Percentiles rank a stretch among this genome's conserved stretches.
Evolutionary conservation across 352 stramenopile species (phyloP).

Genomic region (Halophytophthora polymorphica): DNA sequence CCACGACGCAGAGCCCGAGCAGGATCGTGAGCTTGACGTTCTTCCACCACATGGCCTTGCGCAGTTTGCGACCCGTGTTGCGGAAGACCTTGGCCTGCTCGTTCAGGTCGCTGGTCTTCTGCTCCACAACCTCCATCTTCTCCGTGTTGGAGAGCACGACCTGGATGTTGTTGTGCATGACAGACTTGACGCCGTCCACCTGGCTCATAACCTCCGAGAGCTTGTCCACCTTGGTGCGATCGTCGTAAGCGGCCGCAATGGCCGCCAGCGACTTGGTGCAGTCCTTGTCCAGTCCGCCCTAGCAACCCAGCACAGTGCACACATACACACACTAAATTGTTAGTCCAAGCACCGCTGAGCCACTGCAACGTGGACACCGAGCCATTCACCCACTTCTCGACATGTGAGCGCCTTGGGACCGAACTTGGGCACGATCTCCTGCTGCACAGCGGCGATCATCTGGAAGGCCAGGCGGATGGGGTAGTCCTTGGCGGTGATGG

Average conservation of each 20-base stretch:
- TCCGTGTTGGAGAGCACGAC: slow-evolving; percentile 85
- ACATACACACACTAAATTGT: not conserved
- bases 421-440: slow-evolving; percentile 76
- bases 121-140: slow-evolving; percentile 87
- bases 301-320: slow-evolving; percentile 1
- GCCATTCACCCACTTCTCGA: slow-evolving; percentile 48
- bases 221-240: slow-evolving; percentile 87
- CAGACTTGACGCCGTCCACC: slow-evolving; percentile 75
- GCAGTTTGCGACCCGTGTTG: slow-evolving; percentile 77
- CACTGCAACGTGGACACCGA: not conserved
- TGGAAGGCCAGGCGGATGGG: slow-evolving; percentile 81
- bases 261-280: slow-evolving; percentile 54
- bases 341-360: not conserved
- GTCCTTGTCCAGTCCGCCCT: slow-evolving; percentile 79
- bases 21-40: slow-evolving; percentile 77
- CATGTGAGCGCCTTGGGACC: slow-evolving; percentile 71
- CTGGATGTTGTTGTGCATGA: slow-evolving; percentile 89
- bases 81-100: slow-evolving; percentile 86
- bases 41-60: slow-evolving; percentile 85
- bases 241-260: slow-evolving; percentile 75
- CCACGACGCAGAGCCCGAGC: slow-evolving; percentile 54
- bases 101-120: slow-evolving; percentile 86
- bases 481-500: slow-evolving; percentile 80
- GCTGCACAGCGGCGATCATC: slow-evolving; percentile 72
- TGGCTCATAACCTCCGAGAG: slow-evolving; percentile 81